A percentile compares a stretch with the other conserved stretches of the same genome.
These are phyloP conservation scores for Bothriochloa decipiens DNA, from an alignment of 176 grass and related monocot genomes.

Conservation along the genomic window DNA sequence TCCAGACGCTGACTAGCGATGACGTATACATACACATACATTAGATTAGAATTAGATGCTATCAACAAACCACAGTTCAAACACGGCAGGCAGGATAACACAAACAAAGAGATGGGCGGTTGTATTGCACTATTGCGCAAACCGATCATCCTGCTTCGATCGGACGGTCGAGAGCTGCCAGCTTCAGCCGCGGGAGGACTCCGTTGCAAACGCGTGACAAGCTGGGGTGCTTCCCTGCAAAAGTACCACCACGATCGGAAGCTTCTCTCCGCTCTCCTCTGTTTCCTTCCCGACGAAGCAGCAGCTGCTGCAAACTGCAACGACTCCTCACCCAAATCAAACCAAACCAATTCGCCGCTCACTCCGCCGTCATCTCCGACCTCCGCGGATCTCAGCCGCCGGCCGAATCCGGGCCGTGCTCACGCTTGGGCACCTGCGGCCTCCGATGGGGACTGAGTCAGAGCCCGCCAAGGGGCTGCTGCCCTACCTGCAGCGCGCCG, in stretches of 20 bases:
- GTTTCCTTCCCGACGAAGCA: slow-evolving; percentile 44
- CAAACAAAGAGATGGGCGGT: background rate
- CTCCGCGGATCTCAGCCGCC: background rate
- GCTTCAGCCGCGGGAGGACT: background rate
- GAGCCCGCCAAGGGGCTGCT: slow-evolving; percentile 94
- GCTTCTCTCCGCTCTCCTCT: slow-evolving; percentile 12
- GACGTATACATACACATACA: background rate
- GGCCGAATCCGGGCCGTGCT: background rate
- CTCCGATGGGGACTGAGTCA: slow-evolving; percentile 65
- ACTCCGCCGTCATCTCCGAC: background rate
- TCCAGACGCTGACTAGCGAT: background rate
- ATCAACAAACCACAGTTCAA: background rate
- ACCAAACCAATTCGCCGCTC: slow-evolving; percentile 4
- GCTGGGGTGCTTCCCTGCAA: background rate
- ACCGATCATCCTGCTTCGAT: slow-evolving; percentile 12
- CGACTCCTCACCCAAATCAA: slow-evolving; percentile 28
- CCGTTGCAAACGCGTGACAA: background rate
- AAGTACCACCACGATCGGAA: slow-evolving; percentile 33
- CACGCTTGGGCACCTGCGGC: background rate
- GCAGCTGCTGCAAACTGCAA: slow-evolving; percentile 15
- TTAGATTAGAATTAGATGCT: background rate
- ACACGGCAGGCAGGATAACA: background rate
- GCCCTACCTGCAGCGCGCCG: slow-evolving; percentile 95
- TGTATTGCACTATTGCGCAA: background rate
- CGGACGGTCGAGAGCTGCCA: background rate